Percentiles rank a stretch among this genome's conserved stretches.
Conservation (phyloP, 164 flowering plant genomes). For the Hamamelis virginiana region DNA sequence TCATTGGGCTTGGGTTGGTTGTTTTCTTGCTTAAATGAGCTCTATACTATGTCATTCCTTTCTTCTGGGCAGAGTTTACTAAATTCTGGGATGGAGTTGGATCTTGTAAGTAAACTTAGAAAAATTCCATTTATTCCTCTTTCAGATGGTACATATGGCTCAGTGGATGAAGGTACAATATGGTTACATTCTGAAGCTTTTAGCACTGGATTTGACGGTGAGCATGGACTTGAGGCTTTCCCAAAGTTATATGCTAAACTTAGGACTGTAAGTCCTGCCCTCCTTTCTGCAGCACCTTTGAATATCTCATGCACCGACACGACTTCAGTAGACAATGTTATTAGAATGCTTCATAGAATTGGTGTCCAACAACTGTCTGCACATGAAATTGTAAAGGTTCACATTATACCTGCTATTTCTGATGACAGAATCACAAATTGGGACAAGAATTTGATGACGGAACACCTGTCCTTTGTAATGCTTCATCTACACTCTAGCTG, state of each 20-base stretch:
- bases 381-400: constrained; percentile 73
- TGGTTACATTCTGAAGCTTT: constrained; percentile 72
- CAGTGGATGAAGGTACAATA: constrained; percentile 65
- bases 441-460: constrained; percentile 57
- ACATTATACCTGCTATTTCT: constrained; percentile 68
- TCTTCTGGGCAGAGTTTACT: constrained; percentile 28
- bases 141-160: constrained; percentile 77
- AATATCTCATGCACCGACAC: constrained; percentile 28
- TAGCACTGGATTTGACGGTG: constrained; percentile 38
- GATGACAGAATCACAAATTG: constrained; percentile 21
- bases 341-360: constrained; percentile 54
- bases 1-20: constrained; percentile 77
- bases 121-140: constrained; percentile 82
- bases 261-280: constrained; percentile 63
- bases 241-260: constrained; percentile 63
- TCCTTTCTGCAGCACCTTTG: constrained; percentile 40
- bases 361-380: constrained; percentile 77
- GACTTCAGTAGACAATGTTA: constrained; percentile 30
- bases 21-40: constrained; percentile 55
- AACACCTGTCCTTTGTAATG: constrained; percentile 76
- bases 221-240: constrained; percentile 44
- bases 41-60: constrained; percentile 44
- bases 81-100: constrained; percentile 29
- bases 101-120: constrained; percentile 39
- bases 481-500: constrained; percentile 75